These are phyloP conservation scores for Acer negundo DNA, from an alignment of 345 rosid genomes.

Conservation along the genomic window DNA sequence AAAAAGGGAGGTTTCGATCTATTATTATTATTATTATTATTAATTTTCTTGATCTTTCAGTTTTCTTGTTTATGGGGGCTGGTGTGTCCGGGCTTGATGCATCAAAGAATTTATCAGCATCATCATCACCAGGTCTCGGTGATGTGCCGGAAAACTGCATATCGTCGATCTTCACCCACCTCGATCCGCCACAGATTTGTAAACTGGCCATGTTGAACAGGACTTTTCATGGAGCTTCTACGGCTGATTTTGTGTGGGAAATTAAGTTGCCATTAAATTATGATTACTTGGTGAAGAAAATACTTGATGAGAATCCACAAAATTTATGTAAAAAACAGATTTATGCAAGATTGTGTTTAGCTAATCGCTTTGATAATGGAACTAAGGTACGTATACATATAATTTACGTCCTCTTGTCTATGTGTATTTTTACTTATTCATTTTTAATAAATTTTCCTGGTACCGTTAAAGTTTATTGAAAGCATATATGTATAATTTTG, in stretches of 20 bases:
- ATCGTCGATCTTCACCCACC: conserved; percentile 52
- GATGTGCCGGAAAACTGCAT: conserved; percentile 81
- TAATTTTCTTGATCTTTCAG: not conserved
- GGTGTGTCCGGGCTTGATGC: conserved; percentile 46
- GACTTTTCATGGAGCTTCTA: conserved; percentile 68
- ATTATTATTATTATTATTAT: no score
- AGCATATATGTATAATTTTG: not conserved
- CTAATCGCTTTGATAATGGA: conserved; percentile 63
- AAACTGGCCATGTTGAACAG: conserved; percentile 56
- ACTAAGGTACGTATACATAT: conserved; percentile 50
- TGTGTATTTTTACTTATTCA: not conserved
- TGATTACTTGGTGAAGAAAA: conserved; percentile 49
- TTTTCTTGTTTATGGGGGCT: conserved; percentile 58
- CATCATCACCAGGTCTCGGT: conserved; percentile 34
- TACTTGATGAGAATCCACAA: conserved; percentile 39
- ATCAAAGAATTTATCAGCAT: conserved; percentile 3
- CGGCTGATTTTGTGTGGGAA: conserved; percentile 81
- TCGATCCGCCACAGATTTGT: conserved; percentile 92
- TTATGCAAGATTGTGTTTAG: conserved; percentile 58
- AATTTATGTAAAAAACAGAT: conserved; percentile 55
- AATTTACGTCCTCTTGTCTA: not conserved
- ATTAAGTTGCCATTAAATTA: conserved; percentile 79
- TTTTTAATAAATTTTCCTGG: not conserved
- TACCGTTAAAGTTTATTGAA: not conserved
- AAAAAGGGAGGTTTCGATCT: not conserved